These are phyloP conservation scores for Cladophialophora immunda DNA, from an alignment of 2,329 filamentous ascomycete genomes.

Conservation along the genomic window DNA sequence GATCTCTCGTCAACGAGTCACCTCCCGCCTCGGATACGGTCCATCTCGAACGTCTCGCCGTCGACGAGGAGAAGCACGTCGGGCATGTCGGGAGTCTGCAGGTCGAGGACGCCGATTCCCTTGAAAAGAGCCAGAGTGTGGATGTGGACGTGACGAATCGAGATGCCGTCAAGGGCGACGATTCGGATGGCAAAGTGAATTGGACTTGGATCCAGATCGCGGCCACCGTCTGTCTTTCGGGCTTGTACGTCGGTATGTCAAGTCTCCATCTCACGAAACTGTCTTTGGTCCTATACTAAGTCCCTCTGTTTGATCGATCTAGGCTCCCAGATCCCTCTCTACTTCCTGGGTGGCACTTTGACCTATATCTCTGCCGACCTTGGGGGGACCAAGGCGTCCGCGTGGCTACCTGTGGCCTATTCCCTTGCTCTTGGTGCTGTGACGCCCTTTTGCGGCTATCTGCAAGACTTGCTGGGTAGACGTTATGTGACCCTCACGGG, in stretches of 20 bases:
- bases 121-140: conserved; percentile 1
- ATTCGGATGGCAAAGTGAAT: conserved; percentile 11
- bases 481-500: conserved; percentile 28
- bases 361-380: conserved; percentile 21
- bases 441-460: conserved; percentile 29
- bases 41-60: conserved; percentile 4
- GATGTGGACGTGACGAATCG: conserved; percentile 11
- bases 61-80: conserved; percentile 1
- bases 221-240: conserved; percentile 11
- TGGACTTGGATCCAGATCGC: conserved; percentile 12
- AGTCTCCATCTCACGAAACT: background rate
- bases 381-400: conserved; percentile 5
- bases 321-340: conserved; percentile 32
- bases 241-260: conserved; percentile 14
- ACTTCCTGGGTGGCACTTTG: conserved; percentile 22
- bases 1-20: background rate
- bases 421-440: conserved; percentile 23
- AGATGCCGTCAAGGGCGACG: conserved; percentile 1
- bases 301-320: background rate
- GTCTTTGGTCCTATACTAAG: background rate
- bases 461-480: conserved; percentile 28
- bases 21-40: background rate
- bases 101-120: conserved; percentile 1
- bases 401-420: conserved; percentile 26
- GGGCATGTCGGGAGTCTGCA: background rate